phyloP scores from a whole-genome alignment of 2,329 filamentous ascomycete species.

The Venturia asperata region DNA sequence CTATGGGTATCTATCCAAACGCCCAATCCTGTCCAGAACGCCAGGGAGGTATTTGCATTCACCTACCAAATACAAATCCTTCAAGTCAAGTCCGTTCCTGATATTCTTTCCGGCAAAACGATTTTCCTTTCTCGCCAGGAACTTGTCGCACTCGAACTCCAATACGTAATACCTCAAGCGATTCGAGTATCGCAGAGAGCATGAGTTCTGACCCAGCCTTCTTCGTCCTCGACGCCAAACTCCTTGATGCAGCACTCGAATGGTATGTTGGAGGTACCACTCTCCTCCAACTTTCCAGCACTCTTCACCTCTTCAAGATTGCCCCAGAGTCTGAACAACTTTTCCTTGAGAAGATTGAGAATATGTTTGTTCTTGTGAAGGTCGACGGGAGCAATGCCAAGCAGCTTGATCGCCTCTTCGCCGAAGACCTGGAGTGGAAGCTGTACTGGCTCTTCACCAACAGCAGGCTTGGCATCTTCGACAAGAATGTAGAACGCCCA shows the following conservation, averaged over 20 bases:
- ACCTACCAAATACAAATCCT: neutral
- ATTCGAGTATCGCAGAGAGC: slow-evolving; percentile 28
- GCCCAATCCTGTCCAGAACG: neutral
- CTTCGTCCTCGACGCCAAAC: slow-evolving; percentile 31
- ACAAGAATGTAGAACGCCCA: slow-evolving; percentile 78
- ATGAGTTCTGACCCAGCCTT: slow-evolving; percentile 30
- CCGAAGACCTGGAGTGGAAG: slow-evolving; percentile 55
- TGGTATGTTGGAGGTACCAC: slow-evolving; percentile 31
- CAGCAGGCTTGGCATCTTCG: slow-evolving; percentile 53
- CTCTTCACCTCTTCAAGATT: slow-evolving; percentile 66
- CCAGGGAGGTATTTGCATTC: neutral
- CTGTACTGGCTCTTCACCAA: slow-evolving; percentile 25
- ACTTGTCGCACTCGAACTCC: neutral
- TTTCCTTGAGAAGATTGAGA: slow-evolving; percentile 49
- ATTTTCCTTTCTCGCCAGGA: neutral
- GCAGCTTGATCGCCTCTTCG: slow-evolving; percentile 48
- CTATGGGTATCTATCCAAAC: neutral
- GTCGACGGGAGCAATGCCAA: slow-evolving; percentile 48
- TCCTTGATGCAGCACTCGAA: slow-evolving; percentile 43
- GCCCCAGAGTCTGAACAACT: slow-evolving; percentile 76
- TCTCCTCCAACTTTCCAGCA: slow-evolving; percentile 23
- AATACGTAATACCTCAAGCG: neutral
- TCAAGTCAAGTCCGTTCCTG: neutral
- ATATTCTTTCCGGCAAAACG: neutral
- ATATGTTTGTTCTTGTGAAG: slow-evolving; percentile 35